Percentiles rank a stretch among this genome's conserved stretches.
These are phyloP conservation scores for Fusarium beomiforme DNA, from an alignment of 2,329 filamentous ascomycete species.

Conservation along the genomic window DNA sequence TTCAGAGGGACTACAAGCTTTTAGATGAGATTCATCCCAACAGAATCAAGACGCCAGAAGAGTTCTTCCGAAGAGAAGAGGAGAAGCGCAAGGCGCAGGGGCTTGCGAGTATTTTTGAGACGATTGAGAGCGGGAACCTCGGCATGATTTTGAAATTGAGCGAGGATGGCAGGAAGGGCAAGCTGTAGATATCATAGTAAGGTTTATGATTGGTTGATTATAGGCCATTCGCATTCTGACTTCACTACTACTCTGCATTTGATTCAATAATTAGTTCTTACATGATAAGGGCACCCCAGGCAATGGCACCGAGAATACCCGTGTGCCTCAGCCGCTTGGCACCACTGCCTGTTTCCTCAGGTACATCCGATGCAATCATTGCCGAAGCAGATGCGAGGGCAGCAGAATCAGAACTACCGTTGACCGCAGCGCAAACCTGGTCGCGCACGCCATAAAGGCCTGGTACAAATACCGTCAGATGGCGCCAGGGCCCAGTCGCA, in stretches of 20 bases:
- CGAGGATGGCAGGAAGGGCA: background rate
- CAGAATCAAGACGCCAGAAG: conserved; percentile 6
- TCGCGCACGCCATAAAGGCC: background rate
- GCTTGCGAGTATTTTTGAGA: background rate
- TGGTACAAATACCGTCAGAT: background rate
- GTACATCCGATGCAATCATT: background rate
- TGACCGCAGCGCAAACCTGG: background rate
- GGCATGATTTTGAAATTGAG: background rate
- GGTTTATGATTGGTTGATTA: too few relatives aligned
- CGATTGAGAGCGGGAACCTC: fast-evolving
- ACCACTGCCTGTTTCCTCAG: background rate
- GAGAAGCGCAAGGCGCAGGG: background rate
- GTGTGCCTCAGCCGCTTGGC: fast-evolving
- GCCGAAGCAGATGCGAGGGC: background rate
- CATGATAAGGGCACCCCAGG: background rate
- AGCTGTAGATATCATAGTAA: background rate
- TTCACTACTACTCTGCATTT: background rate
- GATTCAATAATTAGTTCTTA: background rate
- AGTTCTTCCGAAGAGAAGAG: conserved; percentile 7
- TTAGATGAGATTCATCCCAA: conserved; percentile 24
- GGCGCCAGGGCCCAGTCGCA: too few relatives aligned
- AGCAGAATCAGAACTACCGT: background rate
- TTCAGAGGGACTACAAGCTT: conserved; percentile 11
- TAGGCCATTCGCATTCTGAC: too few relatives aligned
- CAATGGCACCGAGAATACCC: background rate